phyloP scores from a whole-genome alignment of 2,329 filamentous ascomycete species.

The Nigrospora osmanthi region DNA sequence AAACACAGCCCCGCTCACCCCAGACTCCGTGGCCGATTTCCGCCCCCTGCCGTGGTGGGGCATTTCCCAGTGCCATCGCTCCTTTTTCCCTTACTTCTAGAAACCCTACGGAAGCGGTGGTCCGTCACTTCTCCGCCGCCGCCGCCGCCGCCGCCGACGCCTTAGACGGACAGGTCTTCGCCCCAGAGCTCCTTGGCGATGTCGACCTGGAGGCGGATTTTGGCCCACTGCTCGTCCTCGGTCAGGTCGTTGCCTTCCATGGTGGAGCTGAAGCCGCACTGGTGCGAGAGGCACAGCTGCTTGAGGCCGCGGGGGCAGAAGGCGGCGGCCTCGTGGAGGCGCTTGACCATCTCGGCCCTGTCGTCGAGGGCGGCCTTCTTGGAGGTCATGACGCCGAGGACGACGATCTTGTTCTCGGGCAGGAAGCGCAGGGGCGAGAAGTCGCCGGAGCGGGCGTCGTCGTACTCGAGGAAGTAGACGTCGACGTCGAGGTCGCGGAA shows the following conservation, averaged over 20 bases:
- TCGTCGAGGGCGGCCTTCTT: conserved; percentile 51
- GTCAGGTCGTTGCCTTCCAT: conserved; percentile 48
- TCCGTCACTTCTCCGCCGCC: too few species aligned
- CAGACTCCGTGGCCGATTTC: too few species aligned
- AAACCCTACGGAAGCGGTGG: too few species aligned
- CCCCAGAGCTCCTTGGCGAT: conserved; percentile 52
- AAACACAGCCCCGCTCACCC: neutral
- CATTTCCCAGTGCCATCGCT: too few species aligned
- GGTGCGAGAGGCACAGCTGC: conserved; percentile 48
- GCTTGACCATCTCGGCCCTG: conserved; percentile 26
- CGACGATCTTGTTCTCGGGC: conserved; percentile 45
- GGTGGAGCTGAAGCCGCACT: conserved; percentile 50
- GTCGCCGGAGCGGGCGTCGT: conserved; percentile 47
- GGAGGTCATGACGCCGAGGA: conserved; percentile 45
- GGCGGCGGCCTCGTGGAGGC: conserved; percentile 35
- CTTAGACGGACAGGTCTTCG: conserved; percentile 26
- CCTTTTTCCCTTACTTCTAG: too few species aligned
- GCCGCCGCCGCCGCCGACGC: neutral
- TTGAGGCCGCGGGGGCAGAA: conserved; percentile 43
- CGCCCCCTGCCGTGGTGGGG: too few species aligned
- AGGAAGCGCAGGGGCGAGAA: conserved; percentile 46
- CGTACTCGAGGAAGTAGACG: conserved; percentile 53
- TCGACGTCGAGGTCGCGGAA: conserved; percentile 49
- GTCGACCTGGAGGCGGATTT: conserved; percentile 44
- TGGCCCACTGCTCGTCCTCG: conserved; percentile 51